Evolutionary conservation across 441 rosid species (phyloP), one percentile per base, ranked within the genome.

Genomic region (Aquilaria agallochum): DNA sequence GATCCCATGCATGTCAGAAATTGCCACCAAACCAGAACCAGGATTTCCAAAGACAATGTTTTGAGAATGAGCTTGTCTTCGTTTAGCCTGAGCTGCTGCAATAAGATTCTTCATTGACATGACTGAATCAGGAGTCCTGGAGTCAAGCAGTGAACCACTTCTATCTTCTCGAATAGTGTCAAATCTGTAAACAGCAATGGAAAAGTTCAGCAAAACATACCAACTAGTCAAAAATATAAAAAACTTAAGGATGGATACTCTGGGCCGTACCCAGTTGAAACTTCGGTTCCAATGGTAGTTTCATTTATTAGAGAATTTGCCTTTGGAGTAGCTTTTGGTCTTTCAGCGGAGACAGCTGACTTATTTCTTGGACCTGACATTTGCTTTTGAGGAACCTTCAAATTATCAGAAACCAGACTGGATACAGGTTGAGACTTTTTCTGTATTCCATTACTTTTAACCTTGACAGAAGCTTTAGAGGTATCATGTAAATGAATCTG

Each of bases 11-110:
- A 61, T 45, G 49, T 87, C 95, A 67, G 72, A 68, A 51, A 67
- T 53, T 49, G 86, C 62, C 47, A 82, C 15, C 67, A 73, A 74
- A 64, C 70, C 59, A 70, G 80, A 66, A 81, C 64, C 74, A 61
- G 81, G 68, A 75, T 75, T 80, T 68, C 75, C 90, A 62, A 70
- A 44, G 68, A 79, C 62, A 66, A 76, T 78, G 55, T 74, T 79
- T 34, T 87, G 98, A 12, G 74, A 80, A 71, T 90, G 96, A 71
- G 97, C 96, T 74, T 77, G 82, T 78, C 68, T 86, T 76, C 97
- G 84, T 82, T 96, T 96, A 53, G 96, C 99, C 71, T 85, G 98
- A 47, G 99, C 99, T 60, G 96, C 97, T 45, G 99, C 99, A 78
- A 96, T 89, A 58, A 96, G 88, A 83, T 83, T 72, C 87, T 89